A percentile compares a stretch with the other conserved stretches of the same genome.
Conservation (phyloP, 2,329 filamentous ascomycete species). For the Talaromyces sp. region DNA sequence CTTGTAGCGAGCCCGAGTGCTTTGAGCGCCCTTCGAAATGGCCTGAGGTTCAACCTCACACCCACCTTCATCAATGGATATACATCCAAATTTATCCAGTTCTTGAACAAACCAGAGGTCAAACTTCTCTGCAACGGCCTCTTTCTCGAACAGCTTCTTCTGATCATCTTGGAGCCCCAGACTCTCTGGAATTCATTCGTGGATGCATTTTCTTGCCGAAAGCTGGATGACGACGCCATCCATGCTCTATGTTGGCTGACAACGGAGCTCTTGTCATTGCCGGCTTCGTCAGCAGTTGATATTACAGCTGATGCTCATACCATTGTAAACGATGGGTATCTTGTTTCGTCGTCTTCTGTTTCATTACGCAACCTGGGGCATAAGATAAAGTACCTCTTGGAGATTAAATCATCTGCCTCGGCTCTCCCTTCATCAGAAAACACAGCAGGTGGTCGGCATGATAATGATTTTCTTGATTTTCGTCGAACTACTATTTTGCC, state of each 20-base stretch:
- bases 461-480: conserved; percentile 65
- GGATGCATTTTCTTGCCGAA: conserved; percentile 11
- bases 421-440: neutral
- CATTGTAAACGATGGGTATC: conserved; percentile 18
- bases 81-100: neutral
- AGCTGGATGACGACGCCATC: conserved; percentile 29
- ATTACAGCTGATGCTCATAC: conserved; percentile 25
- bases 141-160: conserved; percentile 1
- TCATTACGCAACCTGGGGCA: conserved; percentile 34
- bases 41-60: neutral
- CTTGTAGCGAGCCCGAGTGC: neutral
- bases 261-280: conserved; percentile 44
- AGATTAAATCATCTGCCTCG: conserved; percentile 18
- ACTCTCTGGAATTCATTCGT: conserved; percentile 1
- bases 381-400: conserved; percentile 39
- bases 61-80: neutral
- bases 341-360: conserved; percentile 23
- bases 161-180: neutral
- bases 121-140: conserved; percentile 3
- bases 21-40: neutral
- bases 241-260: conserved; percentile 48
- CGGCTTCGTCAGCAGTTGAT: conserved; percentile 17
- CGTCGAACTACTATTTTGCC: conserved; percentile 60
- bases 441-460: conserved; percentile 60
- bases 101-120: neutral